Conservation (phyloP, 495 filamentous ascomycete genomes). For the Pseudomonodictys pantanalensis region DNA sequence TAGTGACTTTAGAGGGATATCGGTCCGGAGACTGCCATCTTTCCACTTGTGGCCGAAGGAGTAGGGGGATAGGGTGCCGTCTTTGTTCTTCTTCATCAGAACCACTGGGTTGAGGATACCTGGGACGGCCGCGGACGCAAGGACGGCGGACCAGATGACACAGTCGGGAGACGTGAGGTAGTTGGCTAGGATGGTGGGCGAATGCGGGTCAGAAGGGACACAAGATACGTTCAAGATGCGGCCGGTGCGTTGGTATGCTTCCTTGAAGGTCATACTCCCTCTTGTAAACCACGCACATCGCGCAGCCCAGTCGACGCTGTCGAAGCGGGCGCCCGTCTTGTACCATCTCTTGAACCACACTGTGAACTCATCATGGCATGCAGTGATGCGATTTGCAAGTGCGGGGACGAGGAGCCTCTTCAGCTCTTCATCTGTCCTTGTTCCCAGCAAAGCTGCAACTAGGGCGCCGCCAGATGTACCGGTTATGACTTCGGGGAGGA, state of each 20-base stretch:
- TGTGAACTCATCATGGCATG: conserved; percentile 73
- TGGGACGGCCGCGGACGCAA: conserved; percentile 93
- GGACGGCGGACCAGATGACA: conserved; percentile 94
- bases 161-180: conserved; percentile 94
- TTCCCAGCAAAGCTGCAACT: conserved; percentile 83
- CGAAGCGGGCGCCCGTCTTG: conserved; percentile 88
- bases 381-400: conserved; percentile 76
- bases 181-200: conserved; percentile 85
- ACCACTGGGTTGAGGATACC: conserved; percentile 96
- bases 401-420: conserved; percentile 81
- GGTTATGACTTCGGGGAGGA: conserved; percentile 90
- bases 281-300: conserved; percentile 83
- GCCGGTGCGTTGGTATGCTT: conserved; percentile 92
- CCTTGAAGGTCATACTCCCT: conserved; percentile 87
- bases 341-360: conserved; percentile 84
- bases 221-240: conserved; percentile 94
- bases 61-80: conserved; percentile 76
- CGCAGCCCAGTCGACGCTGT: conserved; percentile 86
- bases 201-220: conserved; percentile 94
- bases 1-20: conserved; percentile 89
- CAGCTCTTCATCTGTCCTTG: conserved; percentile 86
- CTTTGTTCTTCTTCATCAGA: conserved; percentile 84
- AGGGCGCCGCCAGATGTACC: conserved; percentile 93
- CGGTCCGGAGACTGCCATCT: conserved; percentile 87
- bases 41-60: conserved; percentile 98